These are phyloP conservation scores for Sclerotinia borealis DNA, from an alignment of 2,329 filamentous ascomycete genomes.

Conservation along the genomic window DNA sequence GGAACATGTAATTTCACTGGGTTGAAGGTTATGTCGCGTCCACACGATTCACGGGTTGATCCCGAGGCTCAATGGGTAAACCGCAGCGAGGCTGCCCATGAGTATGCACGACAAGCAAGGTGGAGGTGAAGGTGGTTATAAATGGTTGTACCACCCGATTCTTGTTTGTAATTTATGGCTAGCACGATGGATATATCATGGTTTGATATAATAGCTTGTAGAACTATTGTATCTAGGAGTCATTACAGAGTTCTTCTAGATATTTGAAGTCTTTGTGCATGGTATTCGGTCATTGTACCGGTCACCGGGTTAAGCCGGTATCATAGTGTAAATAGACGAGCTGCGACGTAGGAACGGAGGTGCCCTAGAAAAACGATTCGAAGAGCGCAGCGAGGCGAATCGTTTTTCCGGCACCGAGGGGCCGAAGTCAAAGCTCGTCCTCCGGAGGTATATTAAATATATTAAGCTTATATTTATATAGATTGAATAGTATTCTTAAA, in stretches of 20 bases:
- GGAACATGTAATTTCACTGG: slow-evolving; percentile 18
- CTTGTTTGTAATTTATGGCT: not conserved
- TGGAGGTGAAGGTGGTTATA: slow-evolving; percentile 10
- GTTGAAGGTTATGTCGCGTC: not conserved
- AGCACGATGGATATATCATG: not conserved
- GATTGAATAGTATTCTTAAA: no score
- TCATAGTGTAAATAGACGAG: no score
- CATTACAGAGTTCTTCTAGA: not conserved
- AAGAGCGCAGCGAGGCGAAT: no score
- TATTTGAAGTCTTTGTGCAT: not conserved
- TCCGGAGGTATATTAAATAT: no score
- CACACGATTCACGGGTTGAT: slow-evolving; percentile 8
- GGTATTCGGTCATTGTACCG: not conserved
- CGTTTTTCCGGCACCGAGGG: no score
- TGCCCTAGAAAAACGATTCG: no score
- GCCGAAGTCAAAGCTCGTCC: no score
- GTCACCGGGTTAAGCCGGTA: no score
- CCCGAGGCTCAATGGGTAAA: slow-evolving; percentile 16
- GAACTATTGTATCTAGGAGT: not conserved
- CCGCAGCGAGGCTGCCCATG: slow-evolving; percentile 14
- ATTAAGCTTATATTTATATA: no score
- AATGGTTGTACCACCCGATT: not conserved
- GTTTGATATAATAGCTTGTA: not conserved
- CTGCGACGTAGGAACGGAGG: no score
- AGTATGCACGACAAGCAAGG: slow-evolving; percentile 9